Percentiles rank a stretch among this genome's conserved stretches.
phyloP scores from a whole-genome alignment of 805 yeast genomes.

The Cyberlindnera petersonii region DNA sequence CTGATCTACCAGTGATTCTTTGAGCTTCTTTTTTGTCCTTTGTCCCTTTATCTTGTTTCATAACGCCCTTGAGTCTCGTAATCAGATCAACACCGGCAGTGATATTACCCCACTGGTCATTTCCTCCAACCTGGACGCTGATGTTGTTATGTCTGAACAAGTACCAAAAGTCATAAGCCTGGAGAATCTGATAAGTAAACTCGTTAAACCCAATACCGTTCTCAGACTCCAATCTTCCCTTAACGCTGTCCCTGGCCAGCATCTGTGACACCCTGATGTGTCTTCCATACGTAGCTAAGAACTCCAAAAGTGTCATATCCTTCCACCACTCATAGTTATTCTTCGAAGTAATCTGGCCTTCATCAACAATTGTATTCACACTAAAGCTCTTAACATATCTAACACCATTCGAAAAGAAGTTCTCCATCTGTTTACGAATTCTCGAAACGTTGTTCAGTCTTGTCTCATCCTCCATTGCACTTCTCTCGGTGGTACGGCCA shows the following conservation, averaged over 20 bases:
- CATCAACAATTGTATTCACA: slow-evolving; percentile 29
- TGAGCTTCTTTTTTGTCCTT: slow-evolving; percentile 23
- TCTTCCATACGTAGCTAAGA: slow-evolving; percentile 71
- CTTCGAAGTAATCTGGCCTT: slow-evolving; percentile 41
- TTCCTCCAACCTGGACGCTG: slow-evolving; percentile 85
- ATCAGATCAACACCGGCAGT: slow-evolving; percentile 93
- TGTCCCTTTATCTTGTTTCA: slow-evolving; percentile 15
- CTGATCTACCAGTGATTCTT: slow-evolving; percentile 24
- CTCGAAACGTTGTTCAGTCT: slow-evolving; percentile 53
- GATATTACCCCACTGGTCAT: slow-evolving; percentile 98
- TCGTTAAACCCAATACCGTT: slow-evolving; percentile 90
- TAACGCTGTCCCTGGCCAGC: slow-evolving; percentile 86
- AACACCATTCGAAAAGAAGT: slow-evolving; percentile 59
- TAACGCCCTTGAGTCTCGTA: slow-evolving; percentile 44
- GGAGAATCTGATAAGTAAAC: slow-evolving; percentile 87
- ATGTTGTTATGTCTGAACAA: slow-evolving; percentile 57
- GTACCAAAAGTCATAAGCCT: slow-evolving; percentile 91
- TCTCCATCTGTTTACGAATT: slow-evolving; percentile 58
- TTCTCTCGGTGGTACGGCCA: slow-evolving; percentile 78
- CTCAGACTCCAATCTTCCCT: slow-evolving; percentile 61
- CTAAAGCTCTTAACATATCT: slow-evolving; percentile 47
- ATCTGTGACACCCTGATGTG: slow-evolving; percentile 79
- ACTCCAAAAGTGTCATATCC: slow-evolving; percentile 68
- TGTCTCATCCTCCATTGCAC: slow-evolving; percentile 46
- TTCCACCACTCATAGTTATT: slow-evolving; percentile 90